phyloP scores from a whole-genome alignment of 148 eudicot species.

The Cornus kousa region DNA sequence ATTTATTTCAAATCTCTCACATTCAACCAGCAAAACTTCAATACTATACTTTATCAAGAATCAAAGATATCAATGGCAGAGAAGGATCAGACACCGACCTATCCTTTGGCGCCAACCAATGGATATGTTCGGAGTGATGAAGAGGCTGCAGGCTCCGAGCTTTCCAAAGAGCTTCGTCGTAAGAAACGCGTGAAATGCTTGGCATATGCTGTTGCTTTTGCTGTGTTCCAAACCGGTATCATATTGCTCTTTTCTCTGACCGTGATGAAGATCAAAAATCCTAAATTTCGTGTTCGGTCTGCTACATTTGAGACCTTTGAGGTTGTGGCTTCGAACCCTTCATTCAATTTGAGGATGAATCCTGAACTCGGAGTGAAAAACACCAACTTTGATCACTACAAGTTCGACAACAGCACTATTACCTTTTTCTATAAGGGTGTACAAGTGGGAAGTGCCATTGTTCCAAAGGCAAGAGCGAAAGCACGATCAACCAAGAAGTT shows the following conservation, averaged over 20 bases:
- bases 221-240: slow-evolving; percentile 8
- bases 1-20: background rate
- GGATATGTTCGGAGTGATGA: background rate
- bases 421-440: slow-evolving; percentile 5
- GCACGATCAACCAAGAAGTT: slow-evolving; percentile 12
- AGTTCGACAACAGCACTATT: background rate
- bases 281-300: slow-evolving; percentile 12
- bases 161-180: slow-evolving; percentile 2
- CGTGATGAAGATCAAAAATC: slow-evolving; percentile 12
- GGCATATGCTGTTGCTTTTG: background rate
- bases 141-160: background rate
- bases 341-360: slow-evolving; percentile 7
- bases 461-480: background rate
- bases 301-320: slow-evolving; percentile 4
- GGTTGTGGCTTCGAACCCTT: background rate
- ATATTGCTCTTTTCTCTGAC: background rate
- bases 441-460: background rate
- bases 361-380: slow-evolving; percentile 17
- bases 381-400: background rate
- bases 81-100: background rate
- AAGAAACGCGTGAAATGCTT: slow-evolving; percentile 16
- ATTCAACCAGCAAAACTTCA: background rate
- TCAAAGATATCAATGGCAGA: background rate
- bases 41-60: too few relatives aligned
- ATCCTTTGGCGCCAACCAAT: background rate